Conservation (phyloP, 305 asterid genomes). For the Fraxinus latifolia region DNA sequence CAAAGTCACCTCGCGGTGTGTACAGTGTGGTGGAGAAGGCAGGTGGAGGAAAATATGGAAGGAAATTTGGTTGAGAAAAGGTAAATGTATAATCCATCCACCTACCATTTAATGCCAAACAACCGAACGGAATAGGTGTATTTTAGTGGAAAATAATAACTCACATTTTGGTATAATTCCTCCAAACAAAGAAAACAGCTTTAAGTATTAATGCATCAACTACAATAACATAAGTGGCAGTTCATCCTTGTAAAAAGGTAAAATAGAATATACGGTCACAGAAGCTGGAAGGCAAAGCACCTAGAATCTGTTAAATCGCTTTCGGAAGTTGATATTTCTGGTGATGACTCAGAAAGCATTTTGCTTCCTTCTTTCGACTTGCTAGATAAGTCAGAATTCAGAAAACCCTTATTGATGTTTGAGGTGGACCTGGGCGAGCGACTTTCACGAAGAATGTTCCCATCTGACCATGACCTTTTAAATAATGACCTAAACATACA, state of each 20-base stretch:
- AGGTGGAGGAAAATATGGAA: not conserved
- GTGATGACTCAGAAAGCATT: conserved; percentile 63
- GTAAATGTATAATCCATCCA: not conserved
- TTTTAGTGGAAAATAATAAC: not conserved
- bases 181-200: conserved; percentile 6
- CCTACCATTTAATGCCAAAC: not conserved
- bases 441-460: conserved; percentile 70
- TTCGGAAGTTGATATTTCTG: conserved; percentile 58
- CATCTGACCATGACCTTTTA: conserved; percentile 88
- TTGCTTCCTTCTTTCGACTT: conserved; percentile 44
- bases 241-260: conserved; percentile 3
- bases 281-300: conserved; percentile 39
- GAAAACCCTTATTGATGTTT: conserved; percentile 36
- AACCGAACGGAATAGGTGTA: not conserved
- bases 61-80: conserved; percentile 8
- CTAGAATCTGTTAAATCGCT: conserved; percentile 62
- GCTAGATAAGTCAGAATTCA: conserved; percentile 35
- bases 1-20: not conserved
- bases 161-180: not conserved
- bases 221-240: conserved; percentile 1
- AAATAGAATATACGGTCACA: conserved; percentile 7
- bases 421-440: conserved; percentile 44
- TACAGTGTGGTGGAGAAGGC: not conserved
- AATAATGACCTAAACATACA: conserved; percentile 51
- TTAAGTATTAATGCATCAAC: conserved; percentile 1